These are phyloP conservation scores for Penicillium ochrochloron DNA, from an alignment of 495 filamentous ascomycete genomes.

Conservation along the genomic window DNA sequence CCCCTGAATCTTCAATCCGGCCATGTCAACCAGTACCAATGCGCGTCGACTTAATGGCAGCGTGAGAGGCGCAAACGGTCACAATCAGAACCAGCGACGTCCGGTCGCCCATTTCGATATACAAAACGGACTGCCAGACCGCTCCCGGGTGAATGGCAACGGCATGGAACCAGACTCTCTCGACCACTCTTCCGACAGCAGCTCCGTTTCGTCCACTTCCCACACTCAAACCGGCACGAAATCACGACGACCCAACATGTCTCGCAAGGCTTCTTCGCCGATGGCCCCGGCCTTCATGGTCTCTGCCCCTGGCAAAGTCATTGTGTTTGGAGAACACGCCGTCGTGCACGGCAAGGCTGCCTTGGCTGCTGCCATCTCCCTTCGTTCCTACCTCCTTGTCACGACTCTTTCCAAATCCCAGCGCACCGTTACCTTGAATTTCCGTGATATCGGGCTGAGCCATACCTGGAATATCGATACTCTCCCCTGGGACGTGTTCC, in stretches of 20 bases:
- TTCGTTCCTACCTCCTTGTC: conserved; percentile 94
- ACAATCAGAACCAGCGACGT: conserved; percentile 16
- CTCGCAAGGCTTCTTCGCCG: conserved; percentile 52
- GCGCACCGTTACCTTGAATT: conserved; percentile 81
- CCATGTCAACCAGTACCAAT: conserved; percentile 22
- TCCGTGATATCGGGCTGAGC: conserved; percentile 81
- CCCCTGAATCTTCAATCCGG: conserved; percentile 5
- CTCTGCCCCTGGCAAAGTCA: conserved; percentile 95
- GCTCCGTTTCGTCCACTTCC: conserved; percentile 10
- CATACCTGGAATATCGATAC: conserved; percentile 93
- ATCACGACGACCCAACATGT: conserved; percentile 34
- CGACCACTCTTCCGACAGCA: conserved; percentile 31
- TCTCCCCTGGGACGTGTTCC: conserved; percentile 83
- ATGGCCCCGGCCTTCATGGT: conserved; percentile 92
- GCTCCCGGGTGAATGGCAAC: conserved; percentile 24
- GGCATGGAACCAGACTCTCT: conserved; percentile 27
- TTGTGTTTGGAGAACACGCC: conserved; percentile 95
- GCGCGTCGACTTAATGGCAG: conserved; percentile 25
- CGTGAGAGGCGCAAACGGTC: conserved; percentile 8
- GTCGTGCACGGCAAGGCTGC: conserved; percentile 96
- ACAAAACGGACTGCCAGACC: conserved; percentile 23
- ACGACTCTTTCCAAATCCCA: conserved; percentile 86
- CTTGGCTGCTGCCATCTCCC: conserved; percentile 90
- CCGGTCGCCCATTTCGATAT: conserved; percentile 33
- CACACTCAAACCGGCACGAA: conserved; percentile 23